Conservation (phyloP, 805 yeast genomes). For the Saturnispora besseyi region DNA sequence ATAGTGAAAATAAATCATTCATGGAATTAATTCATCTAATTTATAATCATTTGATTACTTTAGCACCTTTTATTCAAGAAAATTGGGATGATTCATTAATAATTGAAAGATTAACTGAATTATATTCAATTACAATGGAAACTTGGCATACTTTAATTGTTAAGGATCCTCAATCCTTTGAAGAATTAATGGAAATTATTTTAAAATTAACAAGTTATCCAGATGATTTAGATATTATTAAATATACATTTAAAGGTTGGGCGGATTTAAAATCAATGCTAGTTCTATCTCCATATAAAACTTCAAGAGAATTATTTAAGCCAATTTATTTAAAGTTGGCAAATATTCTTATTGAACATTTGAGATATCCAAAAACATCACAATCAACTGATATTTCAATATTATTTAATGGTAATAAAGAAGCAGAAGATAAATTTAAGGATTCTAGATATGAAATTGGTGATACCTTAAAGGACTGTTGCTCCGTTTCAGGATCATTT, state of each 20-base stretch:
- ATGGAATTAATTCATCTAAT: conserved; percentile 8
- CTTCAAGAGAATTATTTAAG: conserved; percentile 39
- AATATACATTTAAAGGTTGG: conserved; percentile 92
- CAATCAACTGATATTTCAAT: conserved; percentile 31
- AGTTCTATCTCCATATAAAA: conserved; percentile 46
- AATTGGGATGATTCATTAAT: conserved; percentile 52
- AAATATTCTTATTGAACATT: conserved; percentile 52
- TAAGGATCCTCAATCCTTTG: conserved; percentile 57
- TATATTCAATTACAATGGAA: conserved; percentile 90
- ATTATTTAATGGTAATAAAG: conserved; percentile 59
- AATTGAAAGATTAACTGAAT: conserved; percentile 59
- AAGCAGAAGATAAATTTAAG: conserved; percentile 84
- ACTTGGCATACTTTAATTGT: conserved; percentile 89
- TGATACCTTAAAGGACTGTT: conserved; percentile 93
- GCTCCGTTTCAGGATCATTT: conserved; percentile 77
- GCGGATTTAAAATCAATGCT: conserved; percentile 68
- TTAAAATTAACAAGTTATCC: conserved; percentile 64
- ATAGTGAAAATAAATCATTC: conserved; percentile 56
- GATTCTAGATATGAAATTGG: conserved; percentile 96
- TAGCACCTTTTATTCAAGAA: conserved; percentile 45
- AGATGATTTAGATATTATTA: conserved; percentile 80
- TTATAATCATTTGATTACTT: conserved; percentile 55
- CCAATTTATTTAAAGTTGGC: conserved; percentile 54
- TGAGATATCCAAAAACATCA: conserved; percentile 57
- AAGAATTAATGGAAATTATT: conserved; percentile 64